phyloP scores from a whole-genome alignment of 2,329 filamentous ascomycete species.

The Fusarium napiforme region DNA sequence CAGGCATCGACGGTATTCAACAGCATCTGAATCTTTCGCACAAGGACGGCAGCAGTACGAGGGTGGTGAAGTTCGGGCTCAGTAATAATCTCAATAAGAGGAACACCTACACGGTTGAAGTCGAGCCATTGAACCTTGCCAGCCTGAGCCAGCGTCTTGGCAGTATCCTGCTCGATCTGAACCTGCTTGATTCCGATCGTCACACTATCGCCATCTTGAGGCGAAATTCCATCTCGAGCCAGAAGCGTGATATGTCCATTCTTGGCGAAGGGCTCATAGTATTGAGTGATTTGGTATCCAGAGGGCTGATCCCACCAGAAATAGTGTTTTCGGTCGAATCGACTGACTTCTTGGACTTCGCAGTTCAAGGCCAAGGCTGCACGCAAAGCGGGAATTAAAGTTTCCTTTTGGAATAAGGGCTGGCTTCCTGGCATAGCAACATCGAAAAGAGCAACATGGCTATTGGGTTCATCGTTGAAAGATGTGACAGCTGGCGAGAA shows the following conservation, averaged over 20 bases:
- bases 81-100: constrained; percentile 95
- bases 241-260: constrained; percentile 78
- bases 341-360: constrained; percentile 78
- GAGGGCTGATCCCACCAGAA: constrained; percentile 98
- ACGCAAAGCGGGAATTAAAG: constrained; percentile 87
- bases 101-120: constrained; percentile 91
- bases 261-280: constrained; percentile 78
- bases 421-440: constrained; percentile 89
- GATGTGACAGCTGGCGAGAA: constrained; percentile 80
- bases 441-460: constrained; percentile 90
- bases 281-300: constrained; percentile 98
- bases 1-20: constrained; percentile 85
- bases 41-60: constrained; percentile 85
- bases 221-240: constrained; percentile 81
- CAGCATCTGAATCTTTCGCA: constrained; percentile 86
- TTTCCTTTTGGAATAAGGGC: constrained; percentile 84
- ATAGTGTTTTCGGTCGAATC: constrained; percentile 97
- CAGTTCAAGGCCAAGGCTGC: constrained; percentile 89
- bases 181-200: constrained; percentile 89
- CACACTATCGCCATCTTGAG: constrained; percentile 76
- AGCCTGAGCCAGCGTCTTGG: constrained; percentile 86
- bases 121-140: constrained; percentile 82
- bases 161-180: constrained; percentile 97
- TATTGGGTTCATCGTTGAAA: constrained; percentile 78
- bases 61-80: constrained; percentile 88